Evolutionary conservation across 805 yeast species (phyloP).

Genomic region (Teunomyces panamensis): DNA sequence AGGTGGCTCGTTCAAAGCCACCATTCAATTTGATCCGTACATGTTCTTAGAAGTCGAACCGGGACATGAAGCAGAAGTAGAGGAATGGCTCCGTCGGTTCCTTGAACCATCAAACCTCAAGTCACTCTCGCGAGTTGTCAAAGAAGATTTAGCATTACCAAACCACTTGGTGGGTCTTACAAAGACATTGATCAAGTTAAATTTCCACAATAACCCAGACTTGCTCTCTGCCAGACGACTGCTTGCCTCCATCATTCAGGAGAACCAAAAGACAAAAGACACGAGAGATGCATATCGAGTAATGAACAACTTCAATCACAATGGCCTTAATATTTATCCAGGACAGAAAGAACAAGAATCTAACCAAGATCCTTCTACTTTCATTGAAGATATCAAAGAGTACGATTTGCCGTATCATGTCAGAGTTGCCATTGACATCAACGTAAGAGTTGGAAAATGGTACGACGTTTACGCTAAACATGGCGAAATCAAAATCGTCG

Average conservation of each 20-base stretch:
- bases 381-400: constrained; percentile 80
- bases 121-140: constrained; percentile 49
- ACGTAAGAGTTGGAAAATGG: constrained; percentile 95
- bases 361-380: constrained; percentile 53
- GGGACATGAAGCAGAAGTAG: constrained; percentile 69
- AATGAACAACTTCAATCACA: constrained; percentile 40
- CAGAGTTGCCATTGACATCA: constrained; percentile 87
- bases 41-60: constrained; percentile 67
- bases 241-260: constrained; percentile 65
- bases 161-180: constrained; percentile 83
- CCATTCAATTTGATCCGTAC: constrained; percentile 83
- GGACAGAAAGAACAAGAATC: constrained; percentile 9
- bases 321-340: constrained; percentile 6
- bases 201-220: constrained; percentile 73
- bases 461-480: constrained; percentile 69
- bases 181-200: constrained; percentile 60
- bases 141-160: constrained; percentile 78
- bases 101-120: constrained; percentile 63
- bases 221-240: constrained; percentile 70
- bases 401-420: constrained; percentile 97
- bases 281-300: constrained; percentile 67
- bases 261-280: constrained; percentile 59
- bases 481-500: constrained; percentile 52
- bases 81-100: constrained; percentile 70
- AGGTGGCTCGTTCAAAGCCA: constrained; percentile 92